A percentile compares a stretch with the other conserved stretches of the same genome.
Conservation (phyloP, 1,139 yeast genomes). For the Yamadazyma diddensiae region DNA sequence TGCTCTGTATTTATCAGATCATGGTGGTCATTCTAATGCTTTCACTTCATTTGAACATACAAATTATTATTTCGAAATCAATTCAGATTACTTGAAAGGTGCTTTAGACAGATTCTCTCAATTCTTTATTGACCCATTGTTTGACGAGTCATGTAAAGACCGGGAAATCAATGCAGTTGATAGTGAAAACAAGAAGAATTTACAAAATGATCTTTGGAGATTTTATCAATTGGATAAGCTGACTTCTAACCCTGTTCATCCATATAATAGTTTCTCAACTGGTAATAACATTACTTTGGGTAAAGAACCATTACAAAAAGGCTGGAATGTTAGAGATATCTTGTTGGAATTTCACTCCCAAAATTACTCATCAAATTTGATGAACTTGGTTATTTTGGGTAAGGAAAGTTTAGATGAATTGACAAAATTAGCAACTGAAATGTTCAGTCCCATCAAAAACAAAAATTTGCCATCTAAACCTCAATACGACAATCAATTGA, state of each 20-base stretch:
- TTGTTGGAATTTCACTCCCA: conserved; percentile 58
- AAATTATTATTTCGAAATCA: conserved; percentile 84
- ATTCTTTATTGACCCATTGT: conserved; percentile 83
- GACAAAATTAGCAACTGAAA: conserved; percentile 66
- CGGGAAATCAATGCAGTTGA: conserved; percentile 94
- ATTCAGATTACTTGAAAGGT: conserved; percentile 72
- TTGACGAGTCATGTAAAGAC: conserved; percentile 77
- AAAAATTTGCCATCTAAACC: conserved; percentile 47
- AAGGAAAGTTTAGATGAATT: conserved; percentile 73
- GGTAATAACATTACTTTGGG: conserved; percentile 66
- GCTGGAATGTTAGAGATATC: conserved; percentile 62
- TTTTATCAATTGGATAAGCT: conserved; percentile 79
- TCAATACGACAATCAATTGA: conserved; percentile 32
- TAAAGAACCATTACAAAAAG: conserved; percentile 46
- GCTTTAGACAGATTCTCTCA: conserved; percentile 93
- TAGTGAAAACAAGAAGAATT: conserved; percentile 90
- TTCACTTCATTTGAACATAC: conserved; percentile 89
- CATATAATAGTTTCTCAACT: conserved; percentile 72
- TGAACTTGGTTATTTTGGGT: conserved; percentile 85
- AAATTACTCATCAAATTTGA: conserved; percentile 72
- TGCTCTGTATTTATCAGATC: conserved; percentile 70
- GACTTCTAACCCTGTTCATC: conserved; percentile 68
- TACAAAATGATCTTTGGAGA: conserved; percentile 89
- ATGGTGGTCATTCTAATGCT: conserved; percentile 68
- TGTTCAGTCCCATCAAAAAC: conserved; percentile 64